Base-by-base conservation (phyloP, 2,329 filamentous ascomycete species). In the Fusarium mundagurra region DNA sequence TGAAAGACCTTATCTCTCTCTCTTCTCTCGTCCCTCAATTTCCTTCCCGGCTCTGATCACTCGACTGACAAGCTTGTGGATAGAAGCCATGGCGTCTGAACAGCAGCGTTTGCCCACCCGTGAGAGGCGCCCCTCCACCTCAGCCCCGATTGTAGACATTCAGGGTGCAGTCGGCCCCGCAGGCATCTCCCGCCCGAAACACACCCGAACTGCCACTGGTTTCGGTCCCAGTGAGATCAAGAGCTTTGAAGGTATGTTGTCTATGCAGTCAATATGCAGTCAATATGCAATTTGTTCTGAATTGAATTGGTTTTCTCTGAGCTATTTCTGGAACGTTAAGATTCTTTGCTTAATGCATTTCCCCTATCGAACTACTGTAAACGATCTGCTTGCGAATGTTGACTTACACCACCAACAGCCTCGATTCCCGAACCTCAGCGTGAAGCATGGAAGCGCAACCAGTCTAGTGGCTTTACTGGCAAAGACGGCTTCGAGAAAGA, bases 151-250 rank as follows among this genome's bases (percentile, higher is more conserved):
- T 77, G 90, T 93, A 74, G 94, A 98, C 81, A 92, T 98, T 72
- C 89, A 94, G 83, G 95, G 95, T 74, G 92, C 94, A 24, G 91
- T 98, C 65, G 93, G 93, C n/a, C 94, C 95, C 45, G 92, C 92
- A 47, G 96, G 97, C 81, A 92, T 93, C 84, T 91, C 89, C 33
- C 90, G 96, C 70, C 96, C 96, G 51, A 99, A 98, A 86, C 96
- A 99, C 86, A 98, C 94, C 88, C 91, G 96, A 77, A 98, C 96
- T n/a, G 93, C 94, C 76, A 99, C 96, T 16, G 96, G 96, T 14
- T 96, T 98, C 81, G 95, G 95, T 39, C 89, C 95, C 34, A 87
- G 90, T 41, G 96, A 99, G 81, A 98, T 98, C 87, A 98, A 98
- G 87, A 92, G 85, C 79, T 94, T 98, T 55, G 95, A 98, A 86